Evolutionary conservation across 306 rosid species (phyloP).

Genomic region (Trifolium repens): DNA sequence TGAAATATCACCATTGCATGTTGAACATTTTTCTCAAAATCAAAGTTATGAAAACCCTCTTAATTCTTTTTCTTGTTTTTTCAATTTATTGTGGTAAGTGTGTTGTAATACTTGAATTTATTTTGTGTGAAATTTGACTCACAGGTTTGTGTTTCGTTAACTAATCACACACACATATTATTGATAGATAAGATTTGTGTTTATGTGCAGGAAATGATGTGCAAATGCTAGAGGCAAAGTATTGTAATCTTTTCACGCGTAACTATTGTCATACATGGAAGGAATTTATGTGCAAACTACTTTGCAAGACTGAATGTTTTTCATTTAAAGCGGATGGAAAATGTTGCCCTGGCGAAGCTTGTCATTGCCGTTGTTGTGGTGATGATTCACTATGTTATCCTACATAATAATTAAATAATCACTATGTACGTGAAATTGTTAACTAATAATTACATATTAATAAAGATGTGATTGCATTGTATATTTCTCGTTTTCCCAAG

Average conservation of each 20-base stretch:
- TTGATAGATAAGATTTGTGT: background rate
- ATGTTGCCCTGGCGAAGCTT: background rate
- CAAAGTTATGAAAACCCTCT: background rate
- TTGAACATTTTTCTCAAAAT: background rate
- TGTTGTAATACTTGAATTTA: background rate
- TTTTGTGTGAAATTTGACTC: background rate
- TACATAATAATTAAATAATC: too few species aligned
- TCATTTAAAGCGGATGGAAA: background rate
- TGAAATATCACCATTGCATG: background rate
- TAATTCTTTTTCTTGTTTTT: background rate
- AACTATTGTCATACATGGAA: background rate
- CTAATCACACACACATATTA: too few species aligned
- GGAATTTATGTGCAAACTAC: background rate
- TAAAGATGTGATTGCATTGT: background rate
- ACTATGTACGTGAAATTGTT: background rate
- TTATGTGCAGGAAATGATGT: background rate
- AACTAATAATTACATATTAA: background rate
- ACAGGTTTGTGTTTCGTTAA: background rate
- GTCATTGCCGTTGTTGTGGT: background rate
- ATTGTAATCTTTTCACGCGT: background rate
- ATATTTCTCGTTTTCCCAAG: background rate
- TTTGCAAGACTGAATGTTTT: background rate
- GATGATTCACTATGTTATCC: too few species aligned
- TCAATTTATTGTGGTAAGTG: background rate
- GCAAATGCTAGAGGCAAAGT: background rate